phyloP scores from a whole-genome alignment of 2,329 filamentous ascomycete genomes.

The Scytalidium sp. region DNA sequence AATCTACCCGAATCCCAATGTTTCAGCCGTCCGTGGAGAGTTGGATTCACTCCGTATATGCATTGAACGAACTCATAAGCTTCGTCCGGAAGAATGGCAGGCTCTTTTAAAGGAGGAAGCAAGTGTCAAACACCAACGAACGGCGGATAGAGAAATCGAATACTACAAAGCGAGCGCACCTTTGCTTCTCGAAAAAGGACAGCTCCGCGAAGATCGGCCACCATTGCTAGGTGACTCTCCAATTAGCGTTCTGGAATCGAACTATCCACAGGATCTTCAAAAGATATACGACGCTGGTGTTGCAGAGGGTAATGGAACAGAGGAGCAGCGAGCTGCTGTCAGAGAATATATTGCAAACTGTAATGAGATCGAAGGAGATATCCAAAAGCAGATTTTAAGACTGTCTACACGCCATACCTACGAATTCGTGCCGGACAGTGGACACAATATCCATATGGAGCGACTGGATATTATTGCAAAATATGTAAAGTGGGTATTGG shows the following conservation, averaged over 20 bases:
- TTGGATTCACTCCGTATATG: neutral
- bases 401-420: constrained; percentile 26
- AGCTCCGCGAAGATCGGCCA: neutral
- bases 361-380: constrained; percentile 25
- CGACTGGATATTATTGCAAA: constrained; percentile 32
- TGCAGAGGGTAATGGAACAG: constrained; percentile 29
- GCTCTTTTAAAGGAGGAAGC: constrained; percentile 7
- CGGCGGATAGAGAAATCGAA: constrained; percentile 5
- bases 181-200: neutral
- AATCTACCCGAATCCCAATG: neutral
- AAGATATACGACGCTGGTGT: constrained; percentile 29
- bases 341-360: constrained; percentile 24
- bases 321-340: constrained; percentile 25
- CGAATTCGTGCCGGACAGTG: constrained; percentile 29
- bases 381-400: constrained; percentile 26
- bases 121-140: constrained; percentile 13
- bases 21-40: neutral
- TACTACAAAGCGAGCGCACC: constrained; percentile 6
- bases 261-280: constrained; percentile 25
- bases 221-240: neutral
- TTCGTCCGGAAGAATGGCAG: constrained; percentile 11
- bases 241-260: constrained; percentile 24
- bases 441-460: constrained; percentile 32
- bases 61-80: constrained; percentile 6
- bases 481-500: constrained; percentile 29